These are phyloP conservation scores for Venturia nashicola DNA, from an alignment of 2,329 filamentous ascomycete species.

Conservation along the genomic window DNA sequence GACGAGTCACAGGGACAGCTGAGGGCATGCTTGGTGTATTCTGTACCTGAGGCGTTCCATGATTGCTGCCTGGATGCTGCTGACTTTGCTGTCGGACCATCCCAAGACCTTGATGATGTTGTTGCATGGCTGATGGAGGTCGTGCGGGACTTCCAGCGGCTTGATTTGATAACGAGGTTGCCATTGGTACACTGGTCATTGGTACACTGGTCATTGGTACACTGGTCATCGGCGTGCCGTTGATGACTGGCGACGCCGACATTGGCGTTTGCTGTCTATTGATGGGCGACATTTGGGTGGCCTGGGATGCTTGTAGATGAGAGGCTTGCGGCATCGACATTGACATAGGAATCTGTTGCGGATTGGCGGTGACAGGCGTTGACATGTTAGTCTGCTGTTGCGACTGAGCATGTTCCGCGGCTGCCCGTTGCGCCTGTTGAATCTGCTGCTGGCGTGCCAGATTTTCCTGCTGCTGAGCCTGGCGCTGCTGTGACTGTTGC, in stretches of 20 bases:
- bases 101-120: constrained; percentile 16
- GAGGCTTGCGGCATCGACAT: constrained; percentile 29
- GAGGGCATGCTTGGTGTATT: constrained; percentile 24
- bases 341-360: constrained; percentile 27
- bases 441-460: constrained; percentile 37
- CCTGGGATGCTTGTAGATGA: constrained; percentile 13
- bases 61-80: constrained; percentile 20
- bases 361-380: constrained; percentile 14
- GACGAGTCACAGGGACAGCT: constrained; percentile 19
- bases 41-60: constrained; percentile 25
- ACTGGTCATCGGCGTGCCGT: constrained; percentile 27
- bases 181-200: constrained; percentile 33
- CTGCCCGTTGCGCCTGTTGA: constrained; percentile 31
- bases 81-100: constrained; percentile 27
- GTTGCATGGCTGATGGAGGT: constrained; percentile 50
- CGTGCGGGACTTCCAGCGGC: constrained; percentile 52
- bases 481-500: constrained; percentile 17
- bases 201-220: constrained; percentile 26
- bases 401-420: constrained; percentile 31
- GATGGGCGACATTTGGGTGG: constrained; percentile 19
- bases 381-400: constrained; percentile 12
- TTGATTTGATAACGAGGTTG: constrained; percentile 54
- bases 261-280: constrained; percentile 51
- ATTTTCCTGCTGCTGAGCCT: constrained; percentile 34
- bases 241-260: constrained; percentile 49